Evolutionary conservation across 2,329 filamentous ascomycete genomes (phyloP).

Genomic region (Periconia macrospinosa): DNA sequence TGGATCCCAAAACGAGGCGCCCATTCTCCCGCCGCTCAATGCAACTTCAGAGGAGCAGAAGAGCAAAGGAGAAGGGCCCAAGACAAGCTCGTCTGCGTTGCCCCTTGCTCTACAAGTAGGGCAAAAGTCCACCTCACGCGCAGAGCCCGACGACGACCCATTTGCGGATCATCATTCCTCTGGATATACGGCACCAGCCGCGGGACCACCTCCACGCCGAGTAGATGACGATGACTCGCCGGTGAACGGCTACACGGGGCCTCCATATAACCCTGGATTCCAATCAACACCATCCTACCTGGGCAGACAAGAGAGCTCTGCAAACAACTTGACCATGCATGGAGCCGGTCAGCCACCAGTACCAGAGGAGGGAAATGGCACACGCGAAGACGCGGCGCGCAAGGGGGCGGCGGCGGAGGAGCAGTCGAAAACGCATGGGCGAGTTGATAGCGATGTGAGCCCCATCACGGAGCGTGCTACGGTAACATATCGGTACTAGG

Average conservation of each 20-base stretch:
- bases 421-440: slow-evolving; percentile 3
- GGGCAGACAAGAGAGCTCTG: slow-evolving; percentile 47
- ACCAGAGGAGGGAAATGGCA: slow-evolving; percentile 30
- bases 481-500: slow-evolving; percentile 41
- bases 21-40: slow-evolving; percentile 21
- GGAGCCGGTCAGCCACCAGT: slow-evolving; percentile 33
- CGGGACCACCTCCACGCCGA: slow-evolving; percentile 20
- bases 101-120: slow-evolving; percentile 34
- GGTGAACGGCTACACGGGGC: slow-evolving; percentile 20
- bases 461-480: slow-evolving; percentile 40
- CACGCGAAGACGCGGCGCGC: slow-evolving; percentile 20
- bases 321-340: slow-evolving; percentile 51
- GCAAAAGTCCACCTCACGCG: not conserved
- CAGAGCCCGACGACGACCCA: slow-evolving; percentile 37
- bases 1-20: slow-evolving; percentile 18
- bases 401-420: slow-evolving; percentile 31
- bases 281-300: slow-evolving; percentile 47
- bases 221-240: slow-evolving; percentile 10
- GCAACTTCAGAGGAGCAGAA: slow-evolving; percentile 9
- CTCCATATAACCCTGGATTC: slow-evolving; percentile 37
- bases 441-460: slow-evolving; percentile 32
- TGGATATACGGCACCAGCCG: slow-evolving; percentile 28
- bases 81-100: slow-evolving; percentile 4
- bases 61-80: slow-evolving; percentile 20
- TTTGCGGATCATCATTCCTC: slow-evolving; percentile 48